Evolutionary conservation across 495 filamentous ascomycete genomes (phyloP), one percentile per base, ranked within the genome.

Genomic region (Oidiodendron maius): DNA sequence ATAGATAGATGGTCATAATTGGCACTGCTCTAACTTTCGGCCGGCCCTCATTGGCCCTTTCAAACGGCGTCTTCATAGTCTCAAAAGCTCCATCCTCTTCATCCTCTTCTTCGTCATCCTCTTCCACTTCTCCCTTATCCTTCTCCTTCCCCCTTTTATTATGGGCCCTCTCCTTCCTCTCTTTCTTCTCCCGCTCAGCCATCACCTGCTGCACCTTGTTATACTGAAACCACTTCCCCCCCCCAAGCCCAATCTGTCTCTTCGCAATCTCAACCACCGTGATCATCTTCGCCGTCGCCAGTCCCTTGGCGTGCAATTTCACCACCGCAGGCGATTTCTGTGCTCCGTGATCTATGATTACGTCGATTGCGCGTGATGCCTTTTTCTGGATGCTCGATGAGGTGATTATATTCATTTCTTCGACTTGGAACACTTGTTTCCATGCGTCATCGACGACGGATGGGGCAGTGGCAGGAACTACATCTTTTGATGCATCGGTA

Each of bases 231-330:
- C 76, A 83, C 46, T 66, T 66, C 35, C 68, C 66, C 1, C 70
- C 69, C 35, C 61, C 59, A 42, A 74, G 67, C n/a, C 49, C 64
- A 36, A 87, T 66, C 22, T 78, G 70, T 17, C 80, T 66, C 53
- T 83, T 83, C 11, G 76, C 68, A 13, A 87, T 78, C 63, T 87
- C 84, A 23, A 72, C 70, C 18, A 87, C 71, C 12, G 74, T 79
- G 48, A 86, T 72, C 43, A 83, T 67, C 60, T 88, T 89, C 52
- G 66, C 61, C 4, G 75, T 69, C 2, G 68, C 68, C 4, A 56
- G 44, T 4, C 70, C 69, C 53, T 76, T 78, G 20, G 81, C 78
- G 49, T 71, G 69, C 13, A 86, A 56, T 10, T 76, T 30, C 9
- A 71, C 57, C 13, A 73, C 35, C 5, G 24, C 46, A 2, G 69